Evolutionary conservation across 2,329 filamentous ascomycete genomes (phyloP).

Genomic region (Coleophoma cylindrospora): DNA sequence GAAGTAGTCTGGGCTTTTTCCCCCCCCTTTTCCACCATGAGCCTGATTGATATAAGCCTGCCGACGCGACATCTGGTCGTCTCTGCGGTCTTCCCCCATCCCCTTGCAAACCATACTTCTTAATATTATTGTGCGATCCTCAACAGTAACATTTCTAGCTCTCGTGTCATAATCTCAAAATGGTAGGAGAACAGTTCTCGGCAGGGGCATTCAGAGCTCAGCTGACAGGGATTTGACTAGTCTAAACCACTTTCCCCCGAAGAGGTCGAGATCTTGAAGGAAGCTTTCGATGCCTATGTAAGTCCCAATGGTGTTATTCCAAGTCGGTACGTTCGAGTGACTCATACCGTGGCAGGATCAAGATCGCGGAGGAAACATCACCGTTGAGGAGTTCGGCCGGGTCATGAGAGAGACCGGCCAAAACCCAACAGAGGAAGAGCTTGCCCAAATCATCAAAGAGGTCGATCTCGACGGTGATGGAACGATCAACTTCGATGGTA

Average conservation of each 20-base stretch:
- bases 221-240: not conserved
- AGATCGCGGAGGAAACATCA: conserved; percentile 27
- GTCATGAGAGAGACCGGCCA: conserved; percentile 29
- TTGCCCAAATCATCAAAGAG: conserved; percentile 32
- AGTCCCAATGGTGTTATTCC: not conserved
- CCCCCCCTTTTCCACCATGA: no score
- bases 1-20: no score
- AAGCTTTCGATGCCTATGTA: conserved; percentile 20
- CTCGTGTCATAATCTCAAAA: no score
- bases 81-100: no score
- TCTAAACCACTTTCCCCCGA: conserved; percentile 5
- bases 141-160: no score
- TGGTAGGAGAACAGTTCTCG: no score
- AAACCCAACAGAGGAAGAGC: conserved; percentile 27
- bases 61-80: no score
- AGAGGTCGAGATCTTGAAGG: conserved; percentile 17
- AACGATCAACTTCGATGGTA: conserved; percentile 34
- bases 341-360: conserved; percentile 7
- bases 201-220: no score
- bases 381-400: conserved; percentile 31
- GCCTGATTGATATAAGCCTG: no score
- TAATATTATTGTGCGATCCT: no score
- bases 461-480: conserved; percentile 34
- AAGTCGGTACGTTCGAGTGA: not conserved
- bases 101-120: no score